Base-by-base conservation (phyloP, 208 protist species). In the Tetramitus jugosus region DNA sequence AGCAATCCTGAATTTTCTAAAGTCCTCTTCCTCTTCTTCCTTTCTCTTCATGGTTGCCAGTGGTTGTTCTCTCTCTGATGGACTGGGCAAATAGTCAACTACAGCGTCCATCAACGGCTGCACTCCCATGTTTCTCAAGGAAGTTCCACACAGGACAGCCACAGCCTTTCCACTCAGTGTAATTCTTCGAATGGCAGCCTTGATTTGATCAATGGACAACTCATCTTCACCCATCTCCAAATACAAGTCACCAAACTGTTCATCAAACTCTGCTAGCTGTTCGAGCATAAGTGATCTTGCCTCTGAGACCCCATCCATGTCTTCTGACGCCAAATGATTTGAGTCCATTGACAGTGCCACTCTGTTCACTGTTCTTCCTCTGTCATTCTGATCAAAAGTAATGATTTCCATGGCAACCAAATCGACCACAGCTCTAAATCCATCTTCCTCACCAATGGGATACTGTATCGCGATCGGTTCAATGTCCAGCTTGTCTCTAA, bases 101-200 rank as follows among this genome's bases (percentile, higher is more conserved):
- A 96, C 82, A 26, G 88, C 87, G 79, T 97, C 92, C 0, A 97
- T 80, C 53, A 97, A 75, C 43, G 91, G 91, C 82, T 95, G 92
- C 42, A 97, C 93, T 23, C 93, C 91, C 40, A 90, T 84, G 75
- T 96, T 92, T 26, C 90, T 87, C 1, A 93, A 84, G 6, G 93
- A 91, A 14, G 93, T 89, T 6, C 94, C 94, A 80, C 87, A 96
- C 29, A 97, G 81, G 0, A 95, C 87, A 2, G 92, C 91, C 43
- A 93, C 85, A 3, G 31, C 79, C 14, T 37, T 69, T 62, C 76
- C 81, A 40, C 79, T 80, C 35, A 95, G 39, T 0, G 84, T 86
- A 20, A 82, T 81, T 33, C 78, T 33, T n/a, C 87, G 43, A 0
- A 97, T 49, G 2, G 83, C 82, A 10, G 67, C 77, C 79, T 94